Conservation (phyloP, 1,139 yeast genomes). For the Spathaspora sp. region DNA sequence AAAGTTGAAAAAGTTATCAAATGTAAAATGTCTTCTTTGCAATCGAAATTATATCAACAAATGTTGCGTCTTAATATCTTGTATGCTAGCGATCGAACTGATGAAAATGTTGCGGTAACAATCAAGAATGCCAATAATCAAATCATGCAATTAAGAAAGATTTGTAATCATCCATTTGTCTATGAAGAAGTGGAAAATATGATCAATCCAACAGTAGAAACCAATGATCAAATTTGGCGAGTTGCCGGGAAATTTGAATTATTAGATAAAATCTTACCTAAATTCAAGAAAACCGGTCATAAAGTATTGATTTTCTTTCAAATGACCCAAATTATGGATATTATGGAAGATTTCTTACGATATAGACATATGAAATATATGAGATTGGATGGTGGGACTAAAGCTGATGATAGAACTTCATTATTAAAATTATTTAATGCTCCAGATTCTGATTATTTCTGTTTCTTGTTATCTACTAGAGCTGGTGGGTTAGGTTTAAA, state of each 20-base stretch:
- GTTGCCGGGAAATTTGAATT: conserved; percentile 78
- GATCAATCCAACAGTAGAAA: conserved; percentile 71
- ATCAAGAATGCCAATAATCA: conserved; percentile 88
- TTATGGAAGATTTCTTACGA: conserved; percentile 81
- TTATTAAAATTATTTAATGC: conserved; percentile 72
- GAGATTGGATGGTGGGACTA: conserved; percentile 81
- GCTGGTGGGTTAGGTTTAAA: conserved; percentile 90
- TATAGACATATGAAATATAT: conserved; percentile 63
- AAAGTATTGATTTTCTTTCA: conserved; percentile 81
- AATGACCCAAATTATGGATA: conserved; percentile 88
- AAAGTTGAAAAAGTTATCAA: conserved; percentile 93
- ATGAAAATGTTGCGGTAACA: conserved; percentile 48
- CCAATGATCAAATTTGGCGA: conserved; percentile 75
- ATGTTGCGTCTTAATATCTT: conserved; percentile 71
- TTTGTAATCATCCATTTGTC: conserved; percentile 97
- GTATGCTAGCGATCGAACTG: conserved; percentile 54
- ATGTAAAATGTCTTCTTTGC: conserved; percentile 91
- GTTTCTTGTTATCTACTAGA: conserved; percentile 78
- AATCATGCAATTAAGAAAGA: conserved; percentile 93
- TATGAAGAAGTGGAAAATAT: conserved; percentile 91
- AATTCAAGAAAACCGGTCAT: conserved; percentile 72
- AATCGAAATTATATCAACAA: conserved; percentile 73
- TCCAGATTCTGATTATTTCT: conserved; percentile 69
- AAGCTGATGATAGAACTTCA: conserved; percentile 77
- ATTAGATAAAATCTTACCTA: conserved; percentile 71